phyloP scores from a whole-genome alignment of 2,329 filamentous ascomycete species.

The Iodosphaeria phyllophila region DNA sequence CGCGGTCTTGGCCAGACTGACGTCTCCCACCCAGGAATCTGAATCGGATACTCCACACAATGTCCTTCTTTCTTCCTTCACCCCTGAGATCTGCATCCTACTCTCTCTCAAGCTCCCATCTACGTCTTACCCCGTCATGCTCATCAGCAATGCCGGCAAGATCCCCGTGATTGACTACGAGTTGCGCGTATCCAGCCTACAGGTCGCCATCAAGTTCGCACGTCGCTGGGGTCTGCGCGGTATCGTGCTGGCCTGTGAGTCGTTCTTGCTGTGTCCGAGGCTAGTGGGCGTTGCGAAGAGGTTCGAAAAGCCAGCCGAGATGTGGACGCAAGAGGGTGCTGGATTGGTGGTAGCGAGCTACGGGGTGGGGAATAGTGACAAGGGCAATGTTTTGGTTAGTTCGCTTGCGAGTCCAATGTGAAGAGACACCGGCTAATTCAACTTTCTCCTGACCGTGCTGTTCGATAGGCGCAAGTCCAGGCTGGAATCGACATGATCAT shows the following conservation, averaged over 20 bases:
- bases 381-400: slow-evolving; percentile 7
- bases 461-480: slow-evolving; percentile 3
- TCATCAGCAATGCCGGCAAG: slow-evolving; percentile 14
- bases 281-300: slow-evolving; percentile 15
- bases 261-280: slow-evolving; percentile 16
- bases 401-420: too few relatives aligned
- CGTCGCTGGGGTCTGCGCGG: slow-evolving; percentile 17
- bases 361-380: slow-evolving; percentile 14
- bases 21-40: slow-evolving; percentile 7
- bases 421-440: too few relatives aligned
- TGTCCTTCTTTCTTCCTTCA: slow-evolving; percentile 19
- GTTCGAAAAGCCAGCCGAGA: too few relatives aligned
- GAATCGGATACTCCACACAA: too few relatives aligned
- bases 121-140: slow-evolving; percentile 14
- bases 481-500: slow-evolving; percentile 4
- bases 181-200: slow-evolving; percentile 15
- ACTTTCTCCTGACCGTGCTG: not conserved
- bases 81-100: slow-evolving; percentile 16
- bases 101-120: slow-evolving; percentile 14
- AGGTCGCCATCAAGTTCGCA: slow-evolving; percentile 18
- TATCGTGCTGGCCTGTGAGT: slow-evolving; percentile 16
- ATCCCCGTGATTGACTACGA: slow-evolving; percentile 12
- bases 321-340: too few relatives aligned
- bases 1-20: slow-evolving; percentile 12
- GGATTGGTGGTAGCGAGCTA: slow-evolving; percentile 17